Conservation (phyloP, 1,139 yeast species). For the Hemisphaericaspora lyxosophila region DNA sequence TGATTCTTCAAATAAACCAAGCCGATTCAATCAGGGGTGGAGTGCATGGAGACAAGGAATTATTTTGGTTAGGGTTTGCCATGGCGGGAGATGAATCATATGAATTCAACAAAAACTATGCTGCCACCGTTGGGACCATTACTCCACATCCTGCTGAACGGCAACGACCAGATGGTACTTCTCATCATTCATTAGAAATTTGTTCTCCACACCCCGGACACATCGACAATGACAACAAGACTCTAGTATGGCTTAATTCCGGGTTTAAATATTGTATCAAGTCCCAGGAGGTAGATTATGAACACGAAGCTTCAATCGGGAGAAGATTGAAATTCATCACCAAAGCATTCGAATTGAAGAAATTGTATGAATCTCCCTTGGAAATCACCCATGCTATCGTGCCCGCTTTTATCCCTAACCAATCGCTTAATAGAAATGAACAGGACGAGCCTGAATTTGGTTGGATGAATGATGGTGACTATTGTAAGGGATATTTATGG, state of each 20-base stretch:
- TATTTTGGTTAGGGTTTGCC: constrained; percentile 36
- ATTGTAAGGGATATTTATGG: constrained; percentile 45
- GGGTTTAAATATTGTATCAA: constrained; percentile 32
- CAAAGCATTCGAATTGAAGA: no score
- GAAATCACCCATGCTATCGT: constrained; percentile 24
- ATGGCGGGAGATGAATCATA: constrained; percentile 33
- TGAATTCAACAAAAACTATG: constrained; percentile 26
- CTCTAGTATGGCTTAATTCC: constrained; percentile 31
- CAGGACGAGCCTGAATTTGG: constrained; percentile 31
- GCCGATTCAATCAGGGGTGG: constrained; percentile 23
- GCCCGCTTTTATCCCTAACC: no score
- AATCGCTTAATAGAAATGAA: constrained; percentile 23
- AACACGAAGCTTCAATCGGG: constrained; percentile 23
- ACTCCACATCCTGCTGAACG: constrained; percentile 28
- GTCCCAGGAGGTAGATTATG: constrained; percentile 19
- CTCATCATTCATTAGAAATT: constrained; percentile 25
- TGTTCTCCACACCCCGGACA: constrained; percentile 48
- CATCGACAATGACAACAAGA: constrained; percentile 24
- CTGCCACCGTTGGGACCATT: constrained; percentile 31
- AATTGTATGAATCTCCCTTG: constrained; percentile 22
- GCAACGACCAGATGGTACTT: constrained; percentile 17
- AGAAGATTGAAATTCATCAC: constrained; percentile 18
- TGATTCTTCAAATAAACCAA: constrained; percentile 32
- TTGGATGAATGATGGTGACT: constrained; percentile 29
- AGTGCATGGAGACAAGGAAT: constrained; percentile 36